Conservation (phyloP, 2,329 filamentous ascomycete species). For the Rutstroemia sp. region DNA sequence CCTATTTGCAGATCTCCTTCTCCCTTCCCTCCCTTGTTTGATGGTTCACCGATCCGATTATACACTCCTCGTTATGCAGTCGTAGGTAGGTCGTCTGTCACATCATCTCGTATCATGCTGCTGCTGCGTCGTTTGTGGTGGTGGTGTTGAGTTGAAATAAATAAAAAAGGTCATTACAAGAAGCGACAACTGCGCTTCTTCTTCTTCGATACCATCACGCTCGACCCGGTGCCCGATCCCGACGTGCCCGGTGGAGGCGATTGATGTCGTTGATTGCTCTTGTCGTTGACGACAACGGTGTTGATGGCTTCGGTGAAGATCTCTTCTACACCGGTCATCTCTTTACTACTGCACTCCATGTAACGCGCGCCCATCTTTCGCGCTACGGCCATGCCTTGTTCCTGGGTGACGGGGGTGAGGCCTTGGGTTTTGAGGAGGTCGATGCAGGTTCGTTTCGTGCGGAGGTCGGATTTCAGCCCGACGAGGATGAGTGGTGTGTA, state of each 20-base stretch:
- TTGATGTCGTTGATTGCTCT: conserved; percentile 41
- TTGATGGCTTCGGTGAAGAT: conserved; percentile 91
- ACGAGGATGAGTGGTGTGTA: conserved; percentile 94
- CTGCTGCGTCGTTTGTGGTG: neutral
- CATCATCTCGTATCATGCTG: conserved; percentile 10
- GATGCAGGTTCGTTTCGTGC: conserved; percentile 92
- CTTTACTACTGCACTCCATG: conserved; percentile 98
- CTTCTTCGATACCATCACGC: conserved; percentile 46
- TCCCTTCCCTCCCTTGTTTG: conserved; percentile 1
- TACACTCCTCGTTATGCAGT: conserved; percentile 26
- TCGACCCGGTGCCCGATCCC: conserved; percentile 35
- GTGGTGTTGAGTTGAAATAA: conserved; percentile 16
- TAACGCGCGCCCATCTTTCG: conserved; percentile 92
- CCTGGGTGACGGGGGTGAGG: conserved; percentile 84
- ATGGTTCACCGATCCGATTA: conserved; percentile 9
- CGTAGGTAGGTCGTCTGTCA: conserved; percentile 26
- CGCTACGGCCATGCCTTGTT: conserved; percentile 83
- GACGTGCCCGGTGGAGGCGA: conserved; percentile 12
- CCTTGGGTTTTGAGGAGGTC: conserved; percentile 98
- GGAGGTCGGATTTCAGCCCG: conserved; percentile 93
- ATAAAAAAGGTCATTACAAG: conserved; percentile 42
- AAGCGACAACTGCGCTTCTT: conserved; percentile 81
- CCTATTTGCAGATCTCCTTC: conserved; percentile 4
- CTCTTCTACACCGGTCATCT: conserved; percentile 92
- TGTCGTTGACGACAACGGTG: conserved; percentile 77